Percentiles rank a stretch among this genome's conserved stretches.
phyloP scores from a whole-genome alignment of 2,329 filamentous ascomycete genomes.

The Zalaria obscura region DNA sequence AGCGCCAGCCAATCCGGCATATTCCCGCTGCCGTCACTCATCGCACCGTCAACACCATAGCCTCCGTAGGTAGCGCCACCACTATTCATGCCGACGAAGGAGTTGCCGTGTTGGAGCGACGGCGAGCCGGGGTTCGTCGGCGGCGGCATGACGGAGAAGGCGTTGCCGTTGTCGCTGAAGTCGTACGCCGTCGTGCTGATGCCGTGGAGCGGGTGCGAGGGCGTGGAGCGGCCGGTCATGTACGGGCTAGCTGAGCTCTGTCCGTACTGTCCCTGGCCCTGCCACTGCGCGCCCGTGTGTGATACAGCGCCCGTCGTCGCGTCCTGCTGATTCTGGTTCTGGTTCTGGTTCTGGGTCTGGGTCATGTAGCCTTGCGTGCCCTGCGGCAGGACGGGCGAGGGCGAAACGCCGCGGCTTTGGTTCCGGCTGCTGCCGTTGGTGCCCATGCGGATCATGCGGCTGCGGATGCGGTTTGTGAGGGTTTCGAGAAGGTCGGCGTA shows the following conservation, averaged over 20 bases:
- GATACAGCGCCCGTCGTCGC: neutral
- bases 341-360: neutral
- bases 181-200: slow-evolving; percentile 31
- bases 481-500: slow-evolving; percentile 75
- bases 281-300: neutral
- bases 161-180: slow-evolving; percentile 21
- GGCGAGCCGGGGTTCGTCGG: slow-evolving; percentile 16
- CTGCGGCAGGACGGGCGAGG: slow-evolving; percentile 3
- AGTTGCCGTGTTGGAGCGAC: slow-evolving; percentile 6
- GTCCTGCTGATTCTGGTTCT: slow-evolving; percentile 8
- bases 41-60: slow-evolving; percentile 8
- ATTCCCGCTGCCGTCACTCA: slow-evolving; percentile 9
- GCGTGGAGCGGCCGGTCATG: slow-evolving; percentile 1
- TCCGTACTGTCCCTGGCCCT: slow-evolving; percentile 2
- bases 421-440: slow-evolving; percentile 32
- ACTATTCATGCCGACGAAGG: slow-evolving; percentile 5
- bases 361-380: slow-evolving; percentile 2
- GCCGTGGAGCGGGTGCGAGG: slow-evolving; percentile 22
- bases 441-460: slow-evolving; percentile 50
- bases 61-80: slow-evolving; percentile 4
- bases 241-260: neutral
- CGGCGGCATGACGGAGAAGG: slow-evolving; percentile 34
- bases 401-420: slow-evolving; percentile 10
- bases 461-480: slow-evolving; percentile 57
- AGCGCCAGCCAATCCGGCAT: slow-evolving; percentile 46